Evolutionary conservation across 2,329 filamentous ascomycete genomes (phyloP), one percentile per base, ranked within the genome.

Genomic region (Xylariaceae sp.): DNA sequence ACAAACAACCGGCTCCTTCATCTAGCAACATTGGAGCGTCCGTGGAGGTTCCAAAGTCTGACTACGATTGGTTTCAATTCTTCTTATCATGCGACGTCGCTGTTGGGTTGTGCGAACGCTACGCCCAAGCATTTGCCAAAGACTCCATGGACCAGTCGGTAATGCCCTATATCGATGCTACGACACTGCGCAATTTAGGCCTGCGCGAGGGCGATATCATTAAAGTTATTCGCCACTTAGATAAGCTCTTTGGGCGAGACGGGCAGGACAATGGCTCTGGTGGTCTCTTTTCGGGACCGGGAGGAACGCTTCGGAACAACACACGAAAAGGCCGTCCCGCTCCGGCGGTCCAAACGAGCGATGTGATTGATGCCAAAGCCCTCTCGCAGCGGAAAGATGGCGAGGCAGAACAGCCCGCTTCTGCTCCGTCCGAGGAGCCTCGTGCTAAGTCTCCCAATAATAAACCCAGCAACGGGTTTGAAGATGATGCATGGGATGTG

Each of bases 11-110:
- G 64, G 67, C 44, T 51, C 54, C 65, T 51, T 55, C 65, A 30
- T 58, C 61, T 4, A 61, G 67, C 32, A 71, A 71, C 39, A 76
- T 80, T 8, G 86, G 86, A 12, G 85, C 81, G n/a, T 80, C 80
- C 1, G 74, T 90, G 30, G 79, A 87, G 60, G 74, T 76, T 44
- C 70, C 73, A 19, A 86, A 85, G 70, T 78, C 87, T 1, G 86
- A 94, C 45, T 95, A 97, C 69, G 94, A 99, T 70, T 99, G 94
- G 94, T 99, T 99, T 67, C 91, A 96, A 68, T 97, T 99, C 75
- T 99, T 99, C 78, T 76, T 99, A 39, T 85, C 86, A 59, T 95
- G 91, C 69, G 92, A 95, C 44, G 90, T 97, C 63, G 87, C 91
- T 42, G 89, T 92, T 46, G 89, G 95, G 54, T 85, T 96, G 43